Evolutionary conservation across 495 filamentous ascomycete species (phyloP).

Genomic region (Margaritispora aquatica): DNA sequence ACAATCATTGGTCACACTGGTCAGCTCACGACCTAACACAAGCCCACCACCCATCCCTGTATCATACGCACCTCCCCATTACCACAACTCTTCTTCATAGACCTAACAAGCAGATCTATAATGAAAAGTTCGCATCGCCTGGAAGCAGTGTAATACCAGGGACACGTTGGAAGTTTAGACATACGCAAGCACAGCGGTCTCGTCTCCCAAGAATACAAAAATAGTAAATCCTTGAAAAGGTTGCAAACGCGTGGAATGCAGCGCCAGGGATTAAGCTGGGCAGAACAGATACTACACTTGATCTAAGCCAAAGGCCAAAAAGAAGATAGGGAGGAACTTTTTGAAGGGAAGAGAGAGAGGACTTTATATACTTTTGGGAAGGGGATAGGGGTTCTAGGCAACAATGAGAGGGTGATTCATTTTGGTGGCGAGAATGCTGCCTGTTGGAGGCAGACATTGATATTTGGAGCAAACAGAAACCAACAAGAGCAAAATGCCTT

Average conservation of each 20-base stretch:
- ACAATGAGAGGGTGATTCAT: too few relatives aligned
- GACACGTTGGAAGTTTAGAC: background rate
- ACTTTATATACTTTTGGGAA: conserved; percentile 12
- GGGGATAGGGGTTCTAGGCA: background rate
- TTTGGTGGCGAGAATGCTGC: too few relatives aligned
- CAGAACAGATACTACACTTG: conserved; percentile 19
- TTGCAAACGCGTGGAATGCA: background rate
- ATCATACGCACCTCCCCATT: background rate
- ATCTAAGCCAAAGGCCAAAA: conserved; percentile 13
- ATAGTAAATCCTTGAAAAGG: conserved; percentile 4
- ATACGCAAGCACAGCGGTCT: background rate
- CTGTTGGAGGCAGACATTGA: background rate
- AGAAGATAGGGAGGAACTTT: conserved; percentile 4
- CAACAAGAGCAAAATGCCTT: background rate
- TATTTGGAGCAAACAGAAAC: background rate
- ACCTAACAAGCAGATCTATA: background rate
- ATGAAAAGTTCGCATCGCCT: conserved; percentile 14
- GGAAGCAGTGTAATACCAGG: conserved; percentile 12
- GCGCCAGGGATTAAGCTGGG: conserved; percentile 15
- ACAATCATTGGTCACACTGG: too few relatives aligned
- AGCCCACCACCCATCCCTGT: too few relatives aligned
- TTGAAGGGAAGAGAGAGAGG: background rate
- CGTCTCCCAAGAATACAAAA: background rate
- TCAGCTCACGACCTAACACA: too few relatives aligned
- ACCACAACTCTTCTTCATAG: background rate